Base-by-base conservation (phyloP, 371 early-diverging fungal genomes). In the Mucor plumbeus region DNA sequence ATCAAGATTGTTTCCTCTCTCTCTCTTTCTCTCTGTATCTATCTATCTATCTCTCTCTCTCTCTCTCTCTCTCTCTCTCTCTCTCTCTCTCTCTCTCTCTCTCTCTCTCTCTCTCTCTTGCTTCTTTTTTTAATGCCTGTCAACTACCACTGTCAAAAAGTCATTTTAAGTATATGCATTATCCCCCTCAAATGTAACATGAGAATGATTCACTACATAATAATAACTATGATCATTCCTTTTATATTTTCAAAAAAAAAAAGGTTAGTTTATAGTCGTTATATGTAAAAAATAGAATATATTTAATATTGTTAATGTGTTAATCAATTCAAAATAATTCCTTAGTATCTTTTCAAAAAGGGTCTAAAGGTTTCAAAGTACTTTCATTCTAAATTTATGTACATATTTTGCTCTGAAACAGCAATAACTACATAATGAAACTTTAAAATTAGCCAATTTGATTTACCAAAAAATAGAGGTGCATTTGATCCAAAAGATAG, bases 111-210 rank as follows among this genome's bases (percentile, higher is more conserved):
- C 39, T 41, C 5, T 41, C 10, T 21, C 26, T 19, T 26, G 26
- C 26, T 50, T 11, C 9, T 10, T 26, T 10, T 48, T 19, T 13
- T 8, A 21, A 26, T 50, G 50, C 50, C 26, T 65, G 65, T 65
- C 65, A 65, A 65, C 65, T 65, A 59, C 31, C 47, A n/a, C 48
- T 65, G 65, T 65, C 65, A 65, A 65, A 43, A 61, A 19, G 26
- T 35, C 47, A 15, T 55, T 34, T 21, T 55, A 21, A 26, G 19
- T 50, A 19, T 48, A 48, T 10, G 19, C 50, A 50, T 8, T 50
- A 10, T 10, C 10, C 50, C 21, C 50, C 21, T 19, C 11, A 8
- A 21, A 19, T 26, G 50, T 50, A 50, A 50, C 50, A 50, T 50
- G 21, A 38, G 11, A 4, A 38, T 38, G 38, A 38, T 38, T 38